These are phyloP conservation scores for Begonia masoniana DNA, from an alignment of 306 rosid species.

Conservation along the genomic window DNA sequence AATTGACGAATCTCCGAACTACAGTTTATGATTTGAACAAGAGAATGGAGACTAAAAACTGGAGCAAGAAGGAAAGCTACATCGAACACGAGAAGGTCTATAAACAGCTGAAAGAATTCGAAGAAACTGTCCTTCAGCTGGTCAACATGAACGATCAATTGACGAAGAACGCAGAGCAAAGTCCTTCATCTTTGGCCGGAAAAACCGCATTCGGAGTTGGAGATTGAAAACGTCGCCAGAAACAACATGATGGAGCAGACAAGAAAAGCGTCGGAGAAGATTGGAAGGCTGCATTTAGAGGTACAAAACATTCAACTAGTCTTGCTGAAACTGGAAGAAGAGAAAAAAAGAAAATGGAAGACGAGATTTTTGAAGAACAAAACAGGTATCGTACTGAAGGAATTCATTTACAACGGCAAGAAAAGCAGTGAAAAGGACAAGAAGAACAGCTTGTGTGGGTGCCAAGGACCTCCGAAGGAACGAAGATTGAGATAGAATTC, in stretches of 20 bases:
- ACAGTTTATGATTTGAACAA: slow-evolving; percentile 46
- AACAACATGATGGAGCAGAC: slow-evolving; percentile 57
- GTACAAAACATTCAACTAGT: slow-evolving; percentile 65
- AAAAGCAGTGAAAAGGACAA: slow-evolving; percentile 34
- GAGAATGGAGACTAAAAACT: slow-evolving; percentile 44
- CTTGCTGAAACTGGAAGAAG: slow-evolving; percentile 59
- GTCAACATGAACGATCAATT: slow-evolving; percentile 42
- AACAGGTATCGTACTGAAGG: slow-evolving; percentile 59
- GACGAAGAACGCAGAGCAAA: slow-evolving; percentile 41
- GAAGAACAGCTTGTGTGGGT: slow-evolving; percentile 57
- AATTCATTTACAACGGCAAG: slow-evolving; percentile 55
- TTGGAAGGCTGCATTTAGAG: slow-evolving; percentile 77
- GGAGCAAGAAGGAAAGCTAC: slow-evolving; percentile 29
- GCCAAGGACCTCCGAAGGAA: slow-evolving; percentile 48
- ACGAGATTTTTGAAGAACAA: slow-evolving; percentile 44
- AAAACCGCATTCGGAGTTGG: slow-evolving; percentile 28
- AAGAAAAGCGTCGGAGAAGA: slow-evolving; percentile 54
- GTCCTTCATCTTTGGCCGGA: slow-evolving; percentile 24
- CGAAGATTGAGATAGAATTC: slow-evolving; percentile 36
- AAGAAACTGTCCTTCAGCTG: slow-evolving; percentile 52
- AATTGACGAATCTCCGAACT: slow-evolving; percentile 39
- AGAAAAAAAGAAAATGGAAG: slow-evolving; percentile 42
- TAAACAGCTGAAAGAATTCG: slow-evolving; percentile 64
- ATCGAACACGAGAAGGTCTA: slow-evolving; percentile 50
- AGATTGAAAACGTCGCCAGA: slow-evolving; percentile 28